Percentiles rank a stretch among this genome's conserved stretches.
Evolutionary conservation across 75 land plant species (phyloP).

Genomic region (Picea glauca): DNA sequence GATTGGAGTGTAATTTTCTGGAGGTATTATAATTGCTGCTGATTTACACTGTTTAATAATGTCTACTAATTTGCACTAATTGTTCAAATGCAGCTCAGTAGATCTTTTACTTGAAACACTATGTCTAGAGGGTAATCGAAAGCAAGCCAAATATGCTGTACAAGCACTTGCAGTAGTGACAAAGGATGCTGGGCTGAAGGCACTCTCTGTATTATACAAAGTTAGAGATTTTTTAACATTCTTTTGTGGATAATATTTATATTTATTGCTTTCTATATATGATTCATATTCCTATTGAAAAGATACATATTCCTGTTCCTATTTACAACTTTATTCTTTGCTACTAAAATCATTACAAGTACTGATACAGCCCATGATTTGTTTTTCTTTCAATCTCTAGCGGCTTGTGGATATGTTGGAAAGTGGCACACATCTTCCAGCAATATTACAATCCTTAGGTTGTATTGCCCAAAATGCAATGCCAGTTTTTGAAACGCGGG

Average conservation of each 20-base stretch:
- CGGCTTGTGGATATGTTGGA: conserved; percentile 79
- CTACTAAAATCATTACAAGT: not conserved
- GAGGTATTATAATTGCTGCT: not conserved
- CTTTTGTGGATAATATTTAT: conserved; percentile 4
- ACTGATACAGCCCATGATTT: not conserved
- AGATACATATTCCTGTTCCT: not conserved
- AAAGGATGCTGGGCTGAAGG: conserved; percentile 86
- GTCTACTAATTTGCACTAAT: not conserved
- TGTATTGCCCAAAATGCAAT: conserved; percentile 91
- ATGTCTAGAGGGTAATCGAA: conserved; percentile 87
- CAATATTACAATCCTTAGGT: conserved; percentile 83
- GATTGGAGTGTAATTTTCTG: not conserved
- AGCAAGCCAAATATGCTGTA: conserved; percentile 94
- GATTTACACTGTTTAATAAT: not conserved
- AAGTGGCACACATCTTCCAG: conserved; percentile 71
- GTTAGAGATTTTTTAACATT: conserved; percentile 27
- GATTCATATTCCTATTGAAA: not conserved
- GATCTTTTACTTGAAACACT: conserved; percentile 75
- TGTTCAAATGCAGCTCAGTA: conserved; percentile 52
- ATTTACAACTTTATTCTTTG: not conserved
- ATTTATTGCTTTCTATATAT: not conserved
- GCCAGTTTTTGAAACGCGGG: conserved; percentile 95
- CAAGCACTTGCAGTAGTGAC: conserved; percentile 86
- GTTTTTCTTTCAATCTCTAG: conserved; percentile 32
- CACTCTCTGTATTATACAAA: conserved; percentile 93